Evolutionary conservation across 1,139 yeast species (phyloP), one percentile per base, ranked within the genome.

Genomic region (Geotrichum restrictum): DNA sequence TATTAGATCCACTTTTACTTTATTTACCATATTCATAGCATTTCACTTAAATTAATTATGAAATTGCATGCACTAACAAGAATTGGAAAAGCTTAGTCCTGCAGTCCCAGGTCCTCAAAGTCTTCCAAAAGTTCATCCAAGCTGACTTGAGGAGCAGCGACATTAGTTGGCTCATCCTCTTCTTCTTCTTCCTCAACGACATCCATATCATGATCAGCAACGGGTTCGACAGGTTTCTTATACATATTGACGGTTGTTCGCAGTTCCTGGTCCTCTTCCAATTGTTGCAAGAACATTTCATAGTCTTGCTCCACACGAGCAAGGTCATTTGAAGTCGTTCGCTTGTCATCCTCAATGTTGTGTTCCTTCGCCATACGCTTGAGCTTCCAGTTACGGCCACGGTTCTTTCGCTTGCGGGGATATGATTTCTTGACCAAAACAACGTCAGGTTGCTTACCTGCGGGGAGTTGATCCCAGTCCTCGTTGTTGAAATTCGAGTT

Each of bases 351-450:
- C 59, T 86, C 82, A 63, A 88, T 96, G 62, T 81, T 81, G 71
- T 91, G 95, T 73, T 93, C 98, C 69, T 78, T 85, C 45, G 98
- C 98, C 97, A 93, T 89, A 78, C 98, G 86, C 84, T 88, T 88
- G 73, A 93, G 82, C 74, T 87, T 91, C 98, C 98, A 93, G 71
- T 78, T 79, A 76, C 96, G 84, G 76, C 83, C 81, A 56, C 80
- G 71, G 73, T 84, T 85, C 74, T 80, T 81, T 49, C 83, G 77
- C 73, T 85, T 84, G 76, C 94, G 83, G 52, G 85, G 78, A 74
- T 89, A 93, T 69, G 82, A 80, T 69, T 93, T 93, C 91, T 91
- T 93, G 56, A 93, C 95, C 54, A 93, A 73, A 3, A 91, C 80
- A 45, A 93, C 96, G 65, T 93, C 98, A n/a, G 96, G 95, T 8